Evolutionary conservation across 495 filamentous ascomycete species (phyloP).

Genomic region (Massariosphaeria phaeospora): DNA sequence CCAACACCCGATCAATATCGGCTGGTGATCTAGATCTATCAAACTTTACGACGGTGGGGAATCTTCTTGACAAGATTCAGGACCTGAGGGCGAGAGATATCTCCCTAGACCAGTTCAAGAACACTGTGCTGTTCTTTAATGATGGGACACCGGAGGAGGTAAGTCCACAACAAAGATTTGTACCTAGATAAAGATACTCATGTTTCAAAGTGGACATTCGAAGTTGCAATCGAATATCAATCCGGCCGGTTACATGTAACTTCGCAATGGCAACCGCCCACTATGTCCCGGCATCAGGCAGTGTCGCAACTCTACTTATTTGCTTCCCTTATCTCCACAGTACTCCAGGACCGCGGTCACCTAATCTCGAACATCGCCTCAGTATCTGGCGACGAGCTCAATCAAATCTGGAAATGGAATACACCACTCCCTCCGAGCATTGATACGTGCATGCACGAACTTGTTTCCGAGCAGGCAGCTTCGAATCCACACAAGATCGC

Average conservation of each 20-base stretch:
- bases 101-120: neutral
- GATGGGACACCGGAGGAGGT: slow-evolving; percentile 39
- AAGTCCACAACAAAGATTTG: neutral
- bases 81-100: neutral
- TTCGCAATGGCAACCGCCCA: slow-evolving; percentile 1
- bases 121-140: slow-evolving; percentile 29
- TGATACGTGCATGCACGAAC: slow-evolving; percentile 24
- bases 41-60: neutral
- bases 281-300: slow-evolving; percentile 11
- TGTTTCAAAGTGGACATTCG: slow-evolving; percentile 14
- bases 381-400: slow-evolving; percentile 8
- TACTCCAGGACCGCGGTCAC: neutral
- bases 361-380: neutral
- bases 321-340: neutral
- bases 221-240: neutral
- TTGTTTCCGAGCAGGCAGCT: slow-evolving; percentile 20
- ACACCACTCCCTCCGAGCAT: slow-evolving; percentile 6
- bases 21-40: neutral
- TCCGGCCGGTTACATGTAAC: neutral
- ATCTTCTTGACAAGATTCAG: neutral
- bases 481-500: slow-evolving; percentile 12
- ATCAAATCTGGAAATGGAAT: slow-evolving; percentile 30
- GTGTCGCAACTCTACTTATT: slow-evolving; percentile 4
- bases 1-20: neutral
- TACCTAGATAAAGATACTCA: neutral